phyloP scores from a whole-genome alignment of 768 basidiomycete species.

The Sporobolomyces phaffii region DNA sequence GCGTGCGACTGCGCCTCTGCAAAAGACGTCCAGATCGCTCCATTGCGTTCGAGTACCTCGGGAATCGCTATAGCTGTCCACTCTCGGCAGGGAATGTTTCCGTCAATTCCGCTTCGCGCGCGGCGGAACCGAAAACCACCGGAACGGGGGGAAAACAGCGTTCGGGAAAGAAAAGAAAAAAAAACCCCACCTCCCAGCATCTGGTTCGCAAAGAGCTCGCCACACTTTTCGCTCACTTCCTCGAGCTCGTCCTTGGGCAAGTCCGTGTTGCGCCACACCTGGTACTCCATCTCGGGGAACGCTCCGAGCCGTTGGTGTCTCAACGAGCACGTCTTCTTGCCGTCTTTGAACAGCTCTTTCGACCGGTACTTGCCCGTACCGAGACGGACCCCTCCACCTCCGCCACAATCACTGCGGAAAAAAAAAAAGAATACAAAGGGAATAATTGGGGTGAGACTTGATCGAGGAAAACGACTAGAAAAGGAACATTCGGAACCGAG shows the following conservation, averaged over 20 bases:
- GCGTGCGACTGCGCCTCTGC: not conserved
- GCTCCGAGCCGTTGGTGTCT: slow-evolving; percentile 42
- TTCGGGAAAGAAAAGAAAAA: not conserved
- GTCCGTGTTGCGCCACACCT: slow-evolving; percentile 8
- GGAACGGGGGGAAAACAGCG: too few species aligned
- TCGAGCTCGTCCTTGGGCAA: slow-evolving; percentile 23
- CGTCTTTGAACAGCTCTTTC: slow-evolving; percentile 46
- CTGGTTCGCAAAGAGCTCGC: slow-evolving; percentile 16
- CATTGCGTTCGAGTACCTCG: slow-evolving; percentile 35
- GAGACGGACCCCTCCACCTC: slow-evolving; percentile 44
- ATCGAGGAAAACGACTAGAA: too few species aligned
- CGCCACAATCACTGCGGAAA: slow-evolving; percentile 41
- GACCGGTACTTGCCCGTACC: slow-evolving; percentile 48
- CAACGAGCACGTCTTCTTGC: slow-evolving; percentile 45
- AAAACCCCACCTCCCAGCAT: slow-evolving; percentile 13
- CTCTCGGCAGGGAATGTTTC: too few species aligned
- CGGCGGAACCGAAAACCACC: too few species aligned
- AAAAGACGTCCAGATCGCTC: slow-evolving; percentile 22
- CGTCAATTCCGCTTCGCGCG: too few species aligned
- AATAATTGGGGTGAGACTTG: too few species aligned
- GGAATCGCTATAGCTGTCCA: slow-evolving; percentile 30
- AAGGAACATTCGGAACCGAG: too few species aligned
- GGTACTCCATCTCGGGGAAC: slow-evolving; percentile 19
- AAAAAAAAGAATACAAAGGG: not conserved
- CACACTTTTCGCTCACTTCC: slow-evolving; percentile 1